Evolutionary conservation across 768 basidiomycete genomes (phyloP).

Genomic region (Tephrocybe sp.): DNA sequence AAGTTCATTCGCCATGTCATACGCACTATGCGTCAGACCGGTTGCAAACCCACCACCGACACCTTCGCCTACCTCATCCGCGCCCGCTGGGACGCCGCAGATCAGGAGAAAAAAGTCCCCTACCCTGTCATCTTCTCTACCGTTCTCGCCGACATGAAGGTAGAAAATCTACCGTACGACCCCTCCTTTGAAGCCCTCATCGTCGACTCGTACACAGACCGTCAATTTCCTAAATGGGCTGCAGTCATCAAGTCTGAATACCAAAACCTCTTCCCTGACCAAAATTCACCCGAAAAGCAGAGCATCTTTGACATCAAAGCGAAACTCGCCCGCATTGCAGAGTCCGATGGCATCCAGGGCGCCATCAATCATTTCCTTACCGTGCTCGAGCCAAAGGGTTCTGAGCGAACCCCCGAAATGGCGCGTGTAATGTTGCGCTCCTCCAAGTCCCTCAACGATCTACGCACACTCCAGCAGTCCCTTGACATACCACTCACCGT

Average conservation of each 20-base stretch:
- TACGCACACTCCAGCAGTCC: slow-evolving; percentile 40
- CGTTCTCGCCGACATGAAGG: slow-evolving; percentile 48
- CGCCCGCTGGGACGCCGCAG: slow-evolving; percentile 34
- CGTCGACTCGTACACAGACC: slow-evolving; percentile 41
- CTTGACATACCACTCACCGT: slow-evolving; percentile 40
- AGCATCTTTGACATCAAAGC: slow-evolving; percentile 11
- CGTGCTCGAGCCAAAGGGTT: slow-evolving; percentile 32
- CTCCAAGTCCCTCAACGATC: slow-evolving; percentile 39
- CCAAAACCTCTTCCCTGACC: slow-evolving; percentile 22
- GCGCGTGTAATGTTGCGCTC: slow-evolving; percentile 43
- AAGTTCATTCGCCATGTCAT: slow-evolving; percentile 34
- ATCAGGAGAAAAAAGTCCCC: slow-evolving; percentile 26
- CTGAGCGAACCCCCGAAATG: slow-evolving; percentile 25
- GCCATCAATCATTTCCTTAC: slow-evolving; percentile 34
- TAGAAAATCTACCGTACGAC: slow-evolving; percentile 43
- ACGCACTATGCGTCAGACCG: slow-evolving; percentile 35
- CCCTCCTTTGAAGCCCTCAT: slow-evolving; percentile 40
- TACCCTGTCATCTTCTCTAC: slow-evolving; percentile 34
- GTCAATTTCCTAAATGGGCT: slow-evolving; percentile 35
- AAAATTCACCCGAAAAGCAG: slow-evolving; percentile 15
- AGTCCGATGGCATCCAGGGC: slow-evolving; percentile 27
- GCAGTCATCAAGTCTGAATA: slow-evolving; percentile 40
- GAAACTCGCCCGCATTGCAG: slow-evolving; percentile 17
- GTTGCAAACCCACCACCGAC: slow-evolving; percentile 42
- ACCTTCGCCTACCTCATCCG: slow-evolving; percentile 52